Evolutionary conservation across 768 basidiomycete genomes (phyloP).

Genomic region (Kwoniella pini): DNA sequence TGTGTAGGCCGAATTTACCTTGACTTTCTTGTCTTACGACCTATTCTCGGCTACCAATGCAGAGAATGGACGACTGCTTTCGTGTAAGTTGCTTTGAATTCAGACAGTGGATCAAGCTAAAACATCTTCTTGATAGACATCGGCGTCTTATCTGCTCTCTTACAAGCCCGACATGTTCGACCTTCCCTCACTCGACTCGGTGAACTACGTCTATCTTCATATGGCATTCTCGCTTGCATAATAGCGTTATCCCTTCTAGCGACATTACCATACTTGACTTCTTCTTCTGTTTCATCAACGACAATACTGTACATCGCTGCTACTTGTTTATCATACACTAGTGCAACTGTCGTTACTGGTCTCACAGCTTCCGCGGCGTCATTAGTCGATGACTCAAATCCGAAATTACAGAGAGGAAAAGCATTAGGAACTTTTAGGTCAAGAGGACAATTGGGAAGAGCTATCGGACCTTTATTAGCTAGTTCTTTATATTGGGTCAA

Average conservation of each 20-base stretch:
- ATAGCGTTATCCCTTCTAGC: conserved; percentile 71
- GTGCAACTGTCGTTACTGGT: conserved; percentile 91
- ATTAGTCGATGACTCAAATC: conserved; percentile 71
- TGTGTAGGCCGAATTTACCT: conserved; percentile 83
- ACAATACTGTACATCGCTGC: conserved; percentile 62
- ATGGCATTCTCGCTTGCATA: conserved; percentile 74
- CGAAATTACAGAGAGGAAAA: conserved; percentile 75
- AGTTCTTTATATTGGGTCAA: conserved; percentile 51
- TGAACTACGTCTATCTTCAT: conserved; percentile 78
- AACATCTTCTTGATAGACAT: conserved; percentile 60
- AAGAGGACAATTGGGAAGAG: conserved; percentile 83
- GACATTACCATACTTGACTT: conserved; percentile 64
- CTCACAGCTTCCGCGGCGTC: conserved; percentile 87
- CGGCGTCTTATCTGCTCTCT: conserved; percentile 81
- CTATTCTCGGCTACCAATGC: conserved; percentile 51
- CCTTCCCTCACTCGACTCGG: conserved; percentile 72
- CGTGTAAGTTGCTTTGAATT: conserved; percentile 36
- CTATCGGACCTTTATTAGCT: conserved; percentile 89
- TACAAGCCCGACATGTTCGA: conserved; percentile 94
- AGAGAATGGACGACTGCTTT: conserved; percentile 52
- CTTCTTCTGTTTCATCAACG: conserved; percentile 55
- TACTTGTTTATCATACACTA: conserved; percentile 85
- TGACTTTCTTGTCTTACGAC: conserved; percentile 75
- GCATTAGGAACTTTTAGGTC: conserved; percentile 85
- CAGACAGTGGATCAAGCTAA: background rate